A percentile compares a stretch with the other conserved stretches of the same genome.
Conservation (phyloP, 352 stramenopile species). For the Pythium plurisporium region DNA sequence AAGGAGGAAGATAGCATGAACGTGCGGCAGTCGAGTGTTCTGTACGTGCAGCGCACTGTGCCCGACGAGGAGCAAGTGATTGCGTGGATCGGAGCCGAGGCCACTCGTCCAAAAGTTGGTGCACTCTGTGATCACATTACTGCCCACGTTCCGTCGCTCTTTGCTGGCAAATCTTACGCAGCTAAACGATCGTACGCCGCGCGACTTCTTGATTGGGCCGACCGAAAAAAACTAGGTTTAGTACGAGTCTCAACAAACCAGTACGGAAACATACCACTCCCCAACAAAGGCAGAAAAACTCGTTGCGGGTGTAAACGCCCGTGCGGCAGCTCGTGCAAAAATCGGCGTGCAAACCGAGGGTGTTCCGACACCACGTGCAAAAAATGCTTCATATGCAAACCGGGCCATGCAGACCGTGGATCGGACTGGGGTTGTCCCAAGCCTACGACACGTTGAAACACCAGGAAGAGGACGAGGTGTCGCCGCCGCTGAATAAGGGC, state of each 20-base stretch:
- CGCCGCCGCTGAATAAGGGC: background rate
- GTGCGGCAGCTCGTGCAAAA: background rate
- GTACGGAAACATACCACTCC: background rate
- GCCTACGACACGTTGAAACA: background rate
- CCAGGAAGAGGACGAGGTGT: background rate
- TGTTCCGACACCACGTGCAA: background rate
- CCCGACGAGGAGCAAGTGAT: background rate
- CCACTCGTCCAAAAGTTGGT: background rate
- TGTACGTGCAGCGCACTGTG: background rate
- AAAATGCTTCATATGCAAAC: background rate
- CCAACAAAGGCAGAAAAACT: background rate
- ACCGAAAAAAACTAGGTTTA: background rate
- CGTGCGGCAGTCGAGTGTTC: background rate
- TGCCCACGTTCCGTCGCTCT: background rate
- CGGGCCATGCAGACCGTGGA: background rate
- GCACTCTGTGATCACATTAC: background rate
- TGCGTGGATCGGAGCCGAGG: background rate
- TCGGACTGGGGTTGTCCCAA: background rate
- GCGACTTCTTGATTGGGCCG: background rate
- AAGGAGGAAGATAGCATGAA: background rate
- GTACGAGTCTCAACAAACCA: background rate
- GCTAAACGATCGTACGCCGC: background rate
- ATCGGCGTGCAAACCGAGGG: background rate
- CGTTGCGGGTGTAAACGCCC: no score
- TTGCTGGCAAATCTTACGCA: background rate